phyloP scores from a whole-genome alignment of 176 grass and related monocot genomes.

The Zea mays region Zm-B73-REFERENCE-NAM-5.0 NC_050103.1:41013001-41013500 shows the following conservation, averaged over 20 bases:
- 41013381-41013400: slow-evolving; percentile 91
- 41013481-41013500: slow-evolving; percentile 90
- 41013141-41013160: slow-evolving; percentile 96
- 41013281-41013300: slow-evolving; percentile 75
- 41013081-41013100: slow-evolving; percentile 29
- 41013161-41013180: slow-evolving; percentile 73
- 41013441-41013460: slow-evolving; percentile 86
- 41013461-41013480: slow-evolving; percentile 93
- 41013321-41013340: slow-evolving; percentile 73
- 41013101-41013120: slow-evolving; percentile 63
- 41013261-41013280: slow-evolving; percentile 97
- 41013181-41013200: not conserved
- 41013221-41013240: slow-evolving; percentile 15
- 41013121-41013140: slow-evolving; percentile 99
- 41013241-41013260: slow-evolving; percentile 68
- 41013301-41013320: slow-evolving; percentile 77
- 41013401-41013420: slow-evolving; percentile 98
- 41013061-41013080: slow-evolving; percentile 18
- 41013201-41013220: slow-evolving; percentile 15
- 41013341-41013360: slow-evolving; percentile 98
- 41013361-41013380: slow-evolving; percentile 73
- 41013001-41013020: slow-evolving; percentile 12
- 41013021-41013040: slow-evolving; percentile 7
- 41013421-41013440: slow-evolving; percentile 85
- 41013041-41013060: not conserved